These are phyloP conservation scores for Parathielavia hyrcaniae DNA, from an alignment of 495 filamentous ascomycete genomes.

Conservation along the genomic window DNA sequence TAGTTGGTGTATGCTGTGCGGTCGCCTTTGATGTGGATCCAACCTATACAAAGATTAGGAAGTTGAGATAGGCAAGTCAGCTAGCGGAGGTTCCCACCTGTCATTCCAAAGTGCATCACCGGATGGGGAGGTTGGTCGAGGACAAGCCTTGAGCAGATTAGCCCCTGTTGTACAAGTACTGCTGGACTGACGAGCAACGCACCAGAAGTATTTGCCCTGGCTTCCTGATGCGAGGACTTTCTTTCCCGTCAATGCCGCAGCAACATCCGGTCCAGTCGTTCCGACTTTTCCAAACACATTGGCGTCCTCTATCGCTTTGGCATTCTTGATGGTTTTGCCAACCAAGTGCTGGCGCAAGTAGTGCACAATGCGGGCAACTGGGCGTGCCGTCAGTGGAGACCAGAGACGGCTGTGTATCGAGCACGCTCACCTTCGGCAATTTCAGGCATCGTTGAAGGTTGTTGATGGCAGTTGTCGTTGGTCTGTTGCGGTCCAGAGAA, in stretches of 20 bases:
- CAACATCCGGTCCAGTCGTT: conserved; percentile 64
- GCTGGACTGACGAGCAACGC: neutral
- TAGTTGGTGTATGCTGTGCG: conserved; percentile 61
- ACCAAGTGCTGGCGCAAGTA: conserved; percentile 75
- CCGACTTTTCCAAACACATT: conserved; percentile 86
- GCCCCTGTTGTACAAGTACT: neutral
- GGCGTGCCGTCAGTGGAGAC: conserved; percentile 5
- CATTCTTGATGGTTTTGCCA: conserved; percentile 67
- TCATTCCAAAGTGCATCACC: conserved; percentile 90
- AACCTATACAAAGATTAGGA: conserved; percentile 44
- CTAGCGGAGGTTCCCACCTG: conserved; percentile 18
- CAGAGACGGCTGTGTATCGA: neutral
- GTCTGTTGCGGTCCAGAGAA: neutral
- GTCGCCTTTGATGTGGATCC: conserved; percentile 77
- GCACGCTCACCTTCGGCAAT: conserved; percentile 58
- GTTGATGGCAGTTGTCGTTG: neutral
- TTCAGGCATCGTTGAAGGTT: conserved; percentile 58
- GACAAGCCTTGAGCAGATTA: conserved; percentile 35
- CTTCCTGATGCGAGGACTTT: conserved; percentile 66
- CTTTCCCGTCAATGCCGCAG: conserved; percentile 67
- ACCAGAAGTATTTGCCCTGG: conserved; percentile 97
- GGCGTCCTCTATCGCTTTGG: conserved; percentile 66
- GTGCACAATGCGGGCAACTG: conserved; percentile 77
- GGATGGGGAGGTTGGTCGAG: conserved; percentile 64
- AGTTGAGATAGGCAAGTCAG: neutral